Base-by-base conservation (phyloP, 306 rosid genomes). In the Cucurbita maxima region DNA sequence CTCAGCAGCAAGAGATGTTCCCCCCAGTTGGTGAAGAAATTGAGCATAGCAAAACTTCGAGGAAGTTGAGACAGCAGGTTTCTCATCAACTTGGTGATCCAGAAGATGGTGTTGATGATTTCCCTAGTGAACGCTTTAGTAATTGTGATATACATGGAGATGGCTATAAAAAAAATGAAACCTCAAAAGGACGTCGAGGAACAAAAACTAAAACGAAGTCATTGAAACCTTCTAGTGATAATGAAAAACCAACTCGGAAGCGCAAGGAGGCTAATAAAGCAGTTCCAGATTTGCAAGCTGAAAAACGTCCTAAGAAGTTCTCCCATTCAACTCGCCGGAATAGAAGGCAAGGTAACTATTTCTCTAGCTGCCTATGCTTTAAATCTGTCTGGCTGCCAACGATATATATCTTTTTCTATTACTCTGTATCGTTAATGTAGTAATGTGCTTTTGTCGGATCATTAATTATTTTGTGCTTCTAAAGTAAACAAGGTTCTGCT, bases 401-500 rank as follows among this genome's bases (percentile, higher is more conserved):
- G 44, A n/a, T 61, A 71, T 38, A 52, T 51, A 38, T 15, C 58
- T n/a, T 16, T 15, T 64, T n/a, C n/a, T 15, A 44, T 58, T 58
- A 66, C 38, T 20, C 6, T 47, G 73, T 47, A 8, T 22, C 8
- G 56, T 18, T 60, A 6, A 58, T 18, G 13, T 18, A 58, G 41
- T 6, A 36, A 57, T 58, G 38, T 77, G 25, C 9, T 38, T 68
- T 15, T 45, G 37, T 19, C 30, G 71, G 71, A 47, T 76, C 75
- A 72, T 86, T 55, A 70, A 78, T 34, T 66, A 45, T 63, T 80
- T 80, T 79, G 53, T 75, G 63, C 36, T 61, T 76, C 83, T 75
- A 44, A 45, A 91, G 96, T 85, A 81, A 84, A 89, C 82, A 86
- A 91, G 89, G 78, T 83, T 79, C 82, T 94, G 73, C 91, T 94